Evolutionary conservation across 2,329 filamentous ascomycete species (phyloP).

Genomic region (Dothiorella sarmentorum): DNA sequence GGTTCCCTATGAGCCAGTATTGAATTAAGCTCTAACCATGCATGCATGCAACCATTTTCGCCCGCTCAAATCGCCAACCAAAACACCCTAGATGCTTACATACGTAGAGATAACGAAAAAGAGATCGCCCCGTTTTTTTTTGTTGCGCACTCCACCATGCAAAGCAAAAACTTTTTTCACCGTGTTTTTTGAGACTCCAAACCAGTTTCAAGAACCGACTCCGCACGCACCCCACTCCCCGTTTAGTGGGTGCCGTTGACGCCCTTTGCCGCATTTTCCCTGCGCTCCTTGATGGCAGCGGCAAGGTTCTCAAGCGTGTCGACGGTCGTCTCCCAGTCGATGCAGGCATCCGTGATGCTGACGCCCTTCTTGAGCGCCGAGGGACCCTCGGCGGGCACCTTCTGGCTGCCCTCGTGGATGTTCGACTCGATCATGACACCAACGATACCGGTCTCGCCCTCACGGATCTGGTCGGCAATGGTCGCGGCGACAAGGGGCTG

Average conservation of each 20-base stretch:
- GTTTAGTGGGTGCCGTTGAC: constrained; percentile 12
- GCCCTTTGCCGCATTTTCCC: constrained; percentile 41
- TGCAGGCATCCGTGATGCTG: constrained; percentile 94
- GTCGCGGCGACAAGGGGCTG: constrained; percentile 87
- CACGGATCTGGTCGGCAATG: constrained; percentile 79
- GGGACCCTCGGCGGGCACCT: constrained; percentile 80
- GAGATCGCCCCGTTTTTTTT: too few relatives aligned
- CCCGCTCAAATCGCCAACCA: too few relatives aligned
- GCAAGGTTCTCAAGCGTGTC: constrained; percentile 80
- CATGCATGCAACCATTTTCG: too few relatives aligned
- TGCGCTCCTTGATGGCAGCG: constrained; percentile 72
- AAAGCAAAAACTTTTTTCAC: constrained; percentile 12
- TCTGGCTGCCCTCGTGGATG: constrained; percentile 76
- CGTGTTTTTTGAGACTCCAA: constrained; percentile 6
- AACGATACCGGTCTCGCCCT: constrained; percentile 83
- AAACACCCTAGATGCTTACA: too few relatives aligned
- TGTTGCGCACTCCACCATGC: too few relatives aligned
- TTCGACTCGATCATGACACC: constrained; percentile 99
- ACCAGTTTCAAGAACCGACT: constrained; percentile 3
- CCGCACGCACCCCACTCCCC: background rate
- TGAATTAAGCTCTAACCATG: too few relatives aligned
- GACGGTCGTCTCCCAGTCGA: constrained; percentile 85
- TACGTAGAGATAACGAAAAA: too few relatives aligned
- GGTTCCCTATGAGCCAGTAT: too few relatives aligned
- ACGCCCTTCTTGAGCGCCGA: constrained; percentile 79